Evolutionary conservation across 1,139 yeast genomes (phyloP).

Genomic region (Nakaseomyces kungkrabaensis): DNA sequence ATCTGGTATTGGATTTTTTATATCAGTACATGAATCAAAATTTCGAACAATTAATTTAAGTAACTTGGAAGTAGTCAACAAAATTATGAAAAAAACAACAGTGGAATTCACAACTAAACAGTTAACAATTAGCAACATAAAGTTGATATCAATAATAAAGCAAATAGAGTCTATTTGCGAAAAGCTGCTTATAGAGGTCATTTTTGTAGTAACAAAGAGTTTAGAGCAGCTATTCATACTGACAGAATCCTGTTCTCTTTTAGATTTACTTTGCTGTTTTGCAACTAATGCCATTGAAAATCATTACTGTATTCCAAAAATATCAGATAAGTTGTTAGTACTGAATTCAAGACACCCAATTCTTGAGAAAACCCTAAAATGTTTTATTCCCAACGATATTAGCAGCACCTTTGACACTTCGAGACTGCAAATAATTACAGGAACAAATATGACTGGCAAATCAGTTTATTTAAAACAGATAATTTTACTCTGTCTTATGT

Average conservation of each 20-base stretch:
- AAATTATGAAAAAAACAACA: conserved; percentile 25
- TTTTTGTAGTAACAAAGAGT: conserved; percentile 23
- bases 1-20: conserved; percentile 31
- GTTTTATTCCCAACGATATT: conserved; percentile 35
- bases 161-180: conserved; percentile 38
- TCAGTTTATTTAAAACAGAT: conserved; percentile 37
- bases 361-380: conserved; percentile 25
- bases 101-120: conserved; percentile 37
- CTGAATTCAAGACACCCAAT: conserved; percentile 36
- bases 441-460: conserved; percentile 43
- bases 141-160: conserved; percentile 33
- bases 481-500: conserved; percentile 34
- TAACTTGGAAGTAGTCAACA: conserved; percentile 31
- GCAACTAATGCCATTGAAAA: conserved; percentile 26
- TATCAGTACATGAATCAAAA: neutral
- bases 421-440: conserved; percentile 37
- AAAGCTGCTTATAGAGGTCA: conserved; percentile 30
- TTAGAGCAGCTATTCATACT: conserved; percentile 35
- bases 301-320: conserved; percentile 32
- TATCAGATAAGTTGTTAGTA: conserved; percentile 28
- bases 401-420: conserved; percentile 31
- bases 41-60: conserved; percentile 19
- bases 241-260: conserved; percentile 36
- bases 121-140: conserved; percentile 34
- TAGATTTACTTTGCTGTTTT: conserved; percentile 36